phyloP scores from a whole-genome alignment of 2,329 filamentous ascomycete species.

The Tolypocladium amazonense region DNA sequence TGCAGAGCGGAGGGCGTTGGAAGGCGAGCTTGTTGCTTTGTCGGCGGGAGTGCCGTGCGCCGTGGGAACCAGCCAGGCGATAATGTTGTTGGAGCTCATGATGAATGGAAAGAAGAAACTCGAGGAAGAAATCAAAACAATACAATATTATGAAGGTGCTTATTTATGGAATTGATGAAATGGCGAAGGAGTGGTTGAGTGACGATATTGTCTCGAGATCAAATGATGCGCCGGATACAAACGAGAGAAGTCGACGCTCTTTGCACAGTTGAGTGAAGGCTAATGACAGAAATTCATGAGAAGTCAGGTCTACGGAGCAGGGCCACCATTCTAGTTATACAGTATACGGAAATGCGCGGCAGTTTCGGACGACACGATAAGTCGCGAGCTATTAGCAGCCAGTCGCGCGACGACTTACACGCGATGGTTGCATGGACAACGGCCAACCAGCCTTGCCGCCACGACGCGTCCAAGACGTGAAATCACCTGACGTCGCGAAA shows the following conservation, averaged over 20 bases:
- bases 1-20: slow-evolving; percentile 19
- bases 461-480: not conserved
- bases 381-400: too few species aligned
- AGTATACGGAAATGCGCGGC: not conserved
- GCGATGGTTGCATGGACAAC: not conserved
- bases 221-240: not conserved
- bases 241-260: not conserved
- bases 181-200: not conserved
- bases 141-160: not conserved
- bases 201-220: not conserved
- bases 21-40: slow-evolving; percentile 18
- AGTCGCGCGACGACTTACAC: not conserved
- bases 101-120: slow-evolving; percentile 8
- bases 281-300: not conserved
- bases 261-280: not conserved
- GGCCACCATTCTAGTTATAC: not conserved
- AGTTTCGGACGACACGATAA: not conserved
- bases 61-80: slow-evolving; percentile 29
- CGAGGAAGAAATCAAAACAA: not conserved
- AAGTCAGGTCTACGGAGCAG: not conserved
- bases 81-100: slow-evolving; percentile 16
- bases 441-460: not conserved
- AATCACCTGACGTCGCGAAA: not conserved
- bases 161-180: not conserved
- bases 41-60: slow-evolving; percentile 21